Base-by-base conservation (phyloP, 2,329 filamentous ascomycete genomes). In the Lasiodiplodia hormozganensis region DNA sequence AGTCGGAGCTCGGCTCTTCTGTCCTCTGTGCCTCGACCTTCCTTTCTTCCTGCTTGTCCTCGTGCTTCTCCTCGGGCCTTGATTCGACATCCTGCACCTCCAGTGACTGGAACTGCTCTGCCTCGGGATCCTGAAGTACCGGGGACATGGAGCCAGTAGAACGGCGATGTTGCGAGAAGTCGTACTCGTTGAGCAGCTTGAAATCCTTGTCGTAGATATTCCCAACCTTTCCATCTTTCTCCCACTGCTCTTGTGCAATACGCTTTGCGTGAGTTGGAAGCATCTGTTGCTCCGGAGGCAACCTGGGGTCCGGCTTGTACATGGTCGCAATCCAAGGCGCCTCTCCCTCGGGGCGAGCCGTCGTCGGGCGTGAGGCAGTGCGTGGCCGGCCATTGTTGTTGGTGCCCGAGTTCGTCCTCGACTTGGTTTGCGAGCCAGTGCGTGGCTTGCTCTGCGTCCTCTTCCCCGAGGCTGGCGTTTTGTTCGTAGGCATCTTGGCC, bases 281-380 rank as follows among this genome's bases (percentile, higher is more conserved):
- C 65, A 99, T 89, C 77, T 99, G 96, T 79, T 99, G 92, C 70
- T 99, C 96, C 0, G 94, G 96, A 6, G 96, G 96, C 40, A 99
- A 84, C 70, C 94, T 90, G 36, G 96, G 96, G 77, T 99, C 96
- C 0, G 96, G 96, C 76, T 96, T 97, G 80, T 97, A 99, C 81
- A 97, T 93, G 25, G 92, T 92, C 56, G 96, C 88, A 81, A 98
- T 88, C 96, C 96, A 99, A 64, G 96, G 96, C 11, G 96, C 94
- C 66, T 98, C 95, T 23, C 96, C 96, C 83, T 98, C 96, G 0
- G 94, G 94, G 52, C 90, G 88, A 76, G 70, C 89, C 83, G 82
- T 93, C 88, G 79, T 85, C 77, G 74, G 85, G 79, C 75, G 79
- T 74, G 77, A 74, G 69, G 89, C 85, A 1, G 90, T 92, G 3